Percentiles rank a stretch among this genome's conserved stretches.
Conservation (phyloP, 2,329 filamentous ascomycete genomes). For the Capronia americana region DNA sequence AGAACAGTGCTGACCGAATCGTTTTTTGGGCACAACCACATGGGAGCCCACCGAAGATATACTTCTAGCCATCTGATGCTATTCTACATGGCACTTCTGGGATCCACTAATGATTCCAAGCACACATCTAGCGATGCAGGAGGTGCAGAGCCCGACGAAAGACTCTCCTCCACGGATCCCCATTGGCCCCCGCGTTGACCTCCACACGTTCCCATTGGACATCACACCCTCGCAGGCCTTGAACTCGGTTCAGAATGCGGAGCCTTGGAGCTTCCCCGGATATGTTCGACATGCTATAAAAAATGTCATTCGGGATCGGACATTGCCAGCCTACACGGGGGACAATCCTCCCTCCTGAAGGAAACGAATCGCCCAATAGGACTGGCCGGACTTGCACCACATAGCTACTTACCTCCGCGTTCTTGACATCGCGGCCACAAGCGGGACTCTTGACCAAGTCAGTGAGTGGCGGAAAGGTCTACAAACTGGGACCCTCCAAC, state of each 20-base stretch:
- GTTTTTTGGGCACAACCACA: not conserved
- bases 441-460: not conserved
- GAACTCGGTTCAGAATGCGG: not conserved
- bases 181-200: not conserved
- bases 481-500: not conserved
- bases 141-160: not conserved
- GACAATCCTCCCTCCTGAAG: not conserved
- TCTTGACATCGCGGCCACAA: not conserved
- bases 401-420: not conserved
- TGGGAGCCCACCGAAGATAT: not conserved
- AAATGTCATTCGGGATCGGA: not conserved
- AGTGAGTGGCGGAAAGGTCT: not conserved
- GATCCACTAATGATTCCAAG: not conserved
- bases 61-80: not conserved
- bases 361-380: not conserved
- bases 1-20: not conserved
- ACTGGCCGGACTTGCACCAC: not conserved
- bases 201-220: conserved; percentile 23
- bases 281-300: not conserved
- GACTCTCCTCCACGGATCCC: conserved; percentile 9
- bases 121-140: not conserved
- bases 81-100: not conserved
- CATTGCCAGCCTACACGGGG: not conserved
- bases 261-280: conserved; percentile 4
- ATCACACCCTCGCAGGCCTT: not conserved